Conservation (phyloP, 1,284 basidiomycete species). For the Athelia psychrophila region DNA sequence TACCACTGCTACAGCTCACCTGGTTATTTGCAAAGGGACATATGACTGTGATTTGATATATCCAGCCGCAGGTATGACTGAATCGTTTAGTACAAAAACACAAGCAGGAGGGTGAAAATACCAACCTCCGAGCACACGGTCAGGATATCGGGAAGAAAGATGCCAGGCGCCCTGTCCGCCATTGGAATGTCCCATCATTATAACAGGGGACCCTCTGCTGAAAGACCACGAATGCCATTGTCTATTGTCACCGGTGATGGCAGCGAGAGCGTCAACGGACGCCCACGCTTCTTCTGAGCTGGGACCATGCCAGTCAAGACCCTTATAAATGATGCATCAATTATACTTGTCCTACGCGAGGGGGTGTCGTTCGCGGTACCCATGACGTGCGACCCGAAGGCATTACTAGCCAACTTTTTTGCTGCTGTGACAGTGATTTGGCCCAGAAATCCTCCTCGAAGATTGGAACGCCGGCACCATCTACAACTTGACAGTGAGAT, state of each 20-base stretch:
- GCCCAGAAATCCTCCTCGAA: slow-evolving; percentile 53
- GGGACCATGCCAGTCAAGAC: slow-evolving; percentile 84
- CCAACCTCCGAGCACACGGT: slow-evolving; percentile 66
- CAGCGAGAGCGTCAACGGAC: slow-evolving; percentile 49
- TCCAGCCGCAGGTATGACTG: slow-evolving; percentile 70
- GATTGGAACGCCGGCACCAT: slow-evolving; percentile 80
- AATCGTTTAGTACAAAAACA: slow-evolving; percentile 5
- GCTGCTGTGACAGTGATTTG: slow-evolving; percentile 54
- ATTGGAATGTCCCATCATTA: slow-evolving; percentile 88
- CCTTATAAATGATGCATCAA: slow-evolving; percentile 39
- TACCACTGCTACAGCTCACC: slow-evolving; percentile 25
- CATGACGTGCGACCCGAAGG: slow-evolving; percentile 74
- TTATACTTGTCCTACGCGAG: not conserved
- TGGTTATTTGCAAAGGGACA: slow-evolving; percentile 68
- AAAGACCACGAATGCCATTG: slow-evolving; percentile 44
- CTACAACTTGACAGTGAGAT: slow-evolving; percentile 30
- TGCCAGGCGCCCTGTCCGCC: slow-evolving; percentile 92
- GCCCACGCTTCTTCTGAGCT: slow-evolving; percentile 63
- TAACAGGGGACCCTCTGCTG: slow-evolving; percentile 36
- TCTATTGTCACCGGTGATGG: slow-evolving; percentile 35
- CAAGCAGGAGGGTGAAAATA: slow-evolving; percentile 10
- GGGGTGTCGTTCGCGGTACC: slow-evolving; percentile 37
- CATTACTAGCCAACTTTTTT: slow-evolving; percentile 66
- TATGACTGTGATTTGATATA: slow-evolving; percentile 88
- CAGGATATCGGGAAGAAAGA: slow-evolving; percentile 71